Conservation (phyloP, 176 grass and related monocot genomes). For the Hyparrhenia diplandra region DNA sequence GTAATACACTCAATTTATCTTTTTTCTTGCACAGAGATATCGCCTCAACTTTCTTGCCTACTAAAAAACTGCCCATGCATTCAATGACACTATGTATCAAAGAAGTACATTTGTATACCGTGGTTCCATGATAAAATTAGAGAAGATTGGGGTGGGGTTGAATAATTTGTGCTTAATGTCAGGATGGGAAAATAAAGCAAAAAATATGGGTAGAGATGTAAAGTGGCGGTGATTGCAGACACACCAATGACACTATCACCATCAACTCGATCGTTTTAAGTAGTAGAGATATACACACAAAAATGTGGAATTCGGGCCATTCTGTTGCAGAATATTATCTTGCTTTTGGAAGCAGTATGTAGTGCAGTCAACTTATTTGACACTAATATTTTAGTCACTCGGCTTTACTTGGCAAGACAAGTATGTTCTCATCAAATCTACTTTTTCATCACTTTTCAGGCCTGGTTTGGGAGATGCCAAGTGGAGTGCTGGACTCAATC, state of each 20-base stretch:
- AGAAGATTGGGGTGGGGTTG: background rate
- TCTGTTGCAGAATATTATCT: conserved; percentile 11
- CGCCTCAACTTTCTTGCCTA: background rate
- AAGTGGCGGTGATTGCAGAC: background rate
- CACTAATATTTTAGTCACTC: background rate
- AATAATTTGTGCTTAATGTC: background rate
- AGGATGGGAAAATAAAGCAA: background rate
- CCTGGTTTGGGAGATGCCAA: conserved; percentile 79
- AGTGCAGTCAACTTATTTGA: background rate
- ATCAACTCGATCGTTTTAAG: background rate
- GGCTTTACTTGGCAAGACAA: background rate
- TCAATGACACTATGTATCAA: background rate
- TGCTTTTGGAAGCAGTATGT: background rate
- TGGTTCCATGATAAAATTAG: background rate
- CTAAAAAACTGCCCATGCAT: background rate
- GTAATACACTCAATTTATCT: background rate
- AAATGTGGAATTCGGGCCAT: background rate
- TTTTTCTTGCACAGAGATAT: conserved; percentile 11
- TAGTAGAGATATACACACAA: background rate
- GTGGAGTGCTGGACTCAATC: conserved; percentile 60
- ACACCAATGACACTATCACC: background rate
- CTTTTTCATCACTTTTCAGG: conserved; percentile 30
- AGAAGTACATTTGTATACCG: background rate
- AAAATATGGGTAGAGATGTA: background rate
- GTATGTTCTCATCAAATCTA: background rate